A percentile compares a stretch with the other conserved stretches of the same genome.
phyloP scores from a whole-genome alignment of 2,329 filamentous ascomycete species.

The Sarocladium kiliense region DNA sequence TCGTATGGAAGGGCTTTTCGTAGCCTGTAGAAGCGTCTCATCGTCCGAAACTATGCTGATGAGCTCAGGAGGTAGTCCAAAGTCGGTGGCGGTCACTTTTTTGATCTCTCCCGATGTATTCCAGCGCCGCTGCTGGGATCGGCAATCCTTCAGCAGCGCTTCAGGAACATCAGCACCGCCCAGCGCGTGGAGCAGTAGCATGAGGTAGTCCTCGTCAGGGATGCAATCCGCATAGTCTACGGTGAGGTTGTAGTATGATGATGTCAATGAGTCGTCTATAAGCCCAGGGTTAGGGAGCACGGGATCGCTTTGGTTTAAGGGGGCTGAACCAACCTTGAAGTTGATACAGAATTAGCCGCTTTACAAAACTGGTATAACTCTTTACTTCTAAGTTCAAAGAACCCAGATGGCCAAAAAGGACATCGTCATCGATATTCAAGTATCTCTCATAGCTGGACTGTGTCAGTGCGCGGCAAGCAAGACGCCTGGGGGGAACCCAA shows the following conservation, averaged over 20 bases:
- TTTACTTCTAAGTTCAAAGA: constrained; percentile 14
- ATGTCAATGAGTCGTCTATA: neutral
- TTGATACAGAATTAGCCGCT: constrained; percentile 18
- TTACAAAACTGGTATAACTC: constrained; percentile 17
- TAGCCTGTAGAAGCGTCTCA: constrained; percentile 6
- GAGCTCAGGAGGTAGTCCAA: constrained; percentile 18
- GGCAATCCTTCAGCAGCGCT: constrained; percentile 17
- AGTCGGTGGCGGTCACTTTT: constrained; percentile 15
- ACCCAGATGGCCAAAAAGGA: constrained; percentile 22
- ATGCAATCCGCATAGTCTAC: constrained; percentile 21
- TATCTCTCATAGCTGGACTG: constrained; percentile 25
- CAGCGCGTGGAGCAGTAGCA: constrained; percentile 20
- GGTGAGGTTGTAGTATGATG: constrained; percentile 19
- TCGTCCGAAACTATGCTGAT: constrained; percentile 16
- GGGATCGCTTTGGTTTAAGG: neutral
- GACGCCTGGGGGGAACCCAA: too few relatives aligned
- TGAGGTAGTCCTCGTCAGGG: constrained; percentile 17
- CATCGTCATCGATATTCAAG: constrained; percentile 26
- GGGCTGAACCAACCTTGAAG: constrained; percentile 14
- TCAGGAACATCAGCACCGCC: constrained; percentile 18
- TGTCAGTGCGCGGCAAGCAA: neutral
- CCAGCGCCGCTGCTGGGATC: constrained; percentile 20
- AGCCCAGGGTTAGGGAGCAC: too few relatives aligned
- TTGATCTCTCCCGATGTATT: constrained; percentile 21
- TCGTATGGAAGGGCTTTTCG: constrained; percentile 12